Evolutionary conservation across 2,329 filamentous ascomycete genomes (phyloP), one percentile per base, ranked within the genome.

Genomic region (Penicillium sp.): DNA sequence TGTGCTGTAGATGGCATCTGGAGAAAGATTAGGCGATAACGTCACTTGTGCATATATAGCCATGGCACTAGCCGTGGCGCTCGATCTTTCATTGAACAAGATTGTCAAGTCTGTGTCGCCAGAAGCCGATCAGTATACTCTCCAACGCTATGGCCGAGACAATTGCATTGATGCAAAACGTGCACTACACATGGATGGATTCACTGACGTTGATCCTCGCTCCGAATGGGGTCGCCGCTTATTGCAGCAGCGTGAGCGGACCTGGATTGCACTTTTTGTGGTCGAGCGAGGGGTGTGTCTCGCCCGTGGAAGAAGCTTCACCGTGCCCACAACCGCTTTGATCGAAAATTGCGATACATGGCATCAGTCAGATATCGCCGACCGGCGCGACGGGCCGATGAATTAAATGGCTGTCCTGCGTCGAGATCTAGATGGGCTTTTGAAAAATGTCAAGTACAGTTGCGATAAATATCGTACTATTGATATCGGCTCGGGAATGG

Each of bases 11-110:
- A 86, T 88, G 77, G 82, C 82, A 2, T 62, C 65, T 8, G 66
- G 64, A 4, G 57, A 57, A 25, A 54, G 55, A 37, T 46, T 67
- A 12, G 66, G 65, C 0, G 84, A 88, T 54, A 85, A 88, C 51
- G 84, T 87, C 57, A 86, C 85, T 0, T 86, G 83, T 49, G 78
- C 80, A 37, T 88, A 86, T 55, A 80, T 88, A 46, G 80, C 83
- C 1, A 82, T 84, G 69, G 84, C 85, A 1, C 71, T 85, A 8
- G 84, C 82, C 1, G 81, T 88, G 51, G 83, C 85, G 0, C 71
- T 87, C 32, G 85, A 88, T 57, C 58, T 88, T 7, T 84, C 80
- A 1, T 65, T 88, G 11, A 84, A 88, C 66, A 88, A 88, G 60
- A 79, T 85, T 4, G 75, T 87, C 3, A 72, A 82, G 0, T 77